Conservation (phyloP, 495 filamentous ascomycete species). For the Neurospora sp. region DNA sequence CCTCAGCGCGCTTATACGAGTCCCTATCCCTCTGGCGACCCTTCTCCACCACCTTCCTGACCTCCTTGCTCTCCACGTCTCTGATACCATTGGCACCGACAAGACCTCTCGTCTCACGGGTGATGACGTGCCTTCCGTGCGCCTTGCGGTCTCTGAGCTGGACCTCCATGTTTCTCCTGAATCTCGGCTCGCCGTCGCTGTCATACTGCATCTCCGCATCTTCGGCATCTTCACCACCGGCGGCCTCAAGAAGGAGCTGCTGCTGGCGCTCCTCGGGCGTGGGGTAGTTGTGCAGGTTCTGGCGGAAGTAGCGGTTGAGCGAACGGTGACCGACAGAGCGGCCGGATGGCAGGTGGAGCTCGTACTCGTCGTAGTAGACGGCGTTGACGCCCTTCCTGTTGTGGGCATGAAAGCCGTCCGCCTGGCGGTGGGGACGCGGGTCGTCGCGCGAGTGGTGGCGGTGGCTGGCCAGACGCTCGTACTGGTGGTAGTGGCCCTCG, state of each 20-base stretch:
- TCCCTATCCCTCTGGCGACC: slow-evolving; percentile 18
- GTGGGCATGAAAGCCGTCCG: slow-evolving; percentile 65
- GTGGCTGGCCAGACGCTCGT: slow-evolving; percentile 49
- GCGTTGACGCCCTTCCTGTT: slow-evolving; percentile 53
- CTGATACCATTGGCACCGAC: slow-evolving; percentile 6
- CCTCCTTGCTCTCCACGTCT: slow-evolving; percentile 8
- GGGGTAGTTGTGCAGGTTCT: slow-evolving; percentile 81
- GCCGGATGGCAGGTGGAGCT: slow-evolving; percentile 88
- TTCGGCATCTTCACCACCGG: slow-evolving; percentile 13
- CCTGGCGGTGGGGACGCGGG: slow-evolving; percentile 53
- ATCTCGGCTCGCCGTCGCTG: slow-evolving; percentile 5
- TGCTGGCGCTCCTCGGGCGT: slow-evolving; percentile 55
- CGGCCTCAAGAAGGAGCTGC: slow-evolving; percentile 43
- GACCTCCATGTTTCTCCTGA: slow-evolving; percentile 1
- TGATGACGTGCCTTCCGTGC: slow-evolving; percentile 15
- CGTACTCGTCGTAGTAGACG: slow-evolving; percentile 80
- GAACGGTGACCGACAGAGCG: slow-evolving; percentile 85
- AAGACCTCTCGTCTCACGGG: slow-evolving; percentile 17
- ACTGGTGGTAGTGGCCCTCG: slow-evolving; percentile 50
- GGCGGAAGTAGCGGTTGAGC: slow-evolving; percentile 74
- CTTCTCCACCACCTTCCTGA: slow-evolving; percentile 12
- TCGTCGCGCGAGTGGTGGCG: slow-evolving; percentile 57
- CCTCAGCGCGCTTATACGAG: slow-evolving; percentile 9
- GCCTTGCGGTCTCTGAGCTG: neutral
- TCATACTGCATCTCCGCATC: slow-evolving; percentile 23